Base-by-base conservation (phyloP, 768 basidiomycete genomes). In the Hypholoma fasciculare region DNA sequence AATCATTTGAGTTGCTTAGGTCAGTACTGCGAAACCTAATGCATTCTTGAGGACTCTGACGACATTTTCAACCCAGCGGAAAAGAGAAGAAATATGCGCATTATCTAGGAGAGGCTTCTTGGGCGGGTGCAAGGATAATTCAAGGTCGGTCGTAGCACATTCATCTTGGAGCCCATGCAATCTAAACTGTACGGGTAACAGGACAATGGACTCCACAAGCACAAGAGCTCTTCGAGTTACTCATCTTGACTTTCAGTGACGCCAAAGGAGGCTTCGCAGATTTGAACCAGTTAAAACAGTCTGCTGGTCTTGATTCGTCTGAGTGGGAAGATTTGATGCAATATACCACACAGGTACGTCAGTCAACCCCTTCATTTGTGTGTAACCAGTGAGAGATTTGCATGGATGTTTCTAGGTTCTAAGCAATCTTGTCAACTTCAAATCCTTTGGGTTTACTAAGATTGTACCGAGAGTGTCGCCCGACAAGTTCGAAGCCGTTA, bases 61-160 rank as follows among this genome's bases (percentile, higher is more conserved):
- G 27, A 47, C 39, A n/a, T 54, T 39, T 49, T 26, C 23, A 40
- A 44, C 17, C 54, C 55, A 94, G 91, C 52, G 75, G 82, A 5
- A 81, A 80, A 63, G 92, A 94, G 67, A 89, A 91, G 74, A 81
- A 86, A 59, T 95, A 95, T 65, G 82, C 88, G 2, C 90, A 94
- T 71, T 86, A 82, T 66, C 51, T 92, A 13, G 81, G 79, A 17
- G 66, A 83, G 61, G 92, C 92, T 6, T 85, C 86, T 1, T 95
- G 93, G 93, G 89, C 89, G 0, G 93, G 93, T 27, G 89, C 84
- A 50, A 81, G 89, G 40, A 89, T 95, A 72, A 89, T 93, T 54
- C 89, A 92, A 74, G 78, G 78, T 75, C 37, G 55, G 57, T 34
- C 23, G 7, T 11, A 13, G 23, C 23, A 23, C 23, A 23, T 39